Conservation (phyloP, 352 stramenopile species). For the Pythium rishiriense region DNA sequence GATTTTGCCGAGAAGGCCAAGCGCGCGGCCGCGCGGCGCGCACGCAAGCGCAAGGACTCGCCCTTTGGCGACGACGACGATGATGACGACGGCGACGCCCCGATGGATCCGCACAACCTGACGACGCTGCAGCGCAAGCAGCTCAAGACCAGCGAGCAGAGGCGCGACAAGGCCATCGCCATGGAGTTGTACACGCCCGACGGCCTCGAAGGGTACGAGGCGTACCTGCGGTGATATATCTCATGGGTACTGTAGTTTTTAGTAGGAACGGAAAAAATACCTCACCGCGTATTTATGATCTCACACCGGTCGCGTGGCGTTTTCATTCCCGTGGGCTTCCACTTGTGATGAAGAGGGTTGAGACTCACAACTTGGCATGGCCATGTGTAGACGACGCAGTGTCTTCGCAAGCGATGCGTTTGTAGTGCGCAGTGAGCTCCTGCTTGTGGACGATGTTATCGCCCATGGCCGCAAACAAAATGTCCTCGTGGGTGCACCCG, state of each 20-base stretch:
- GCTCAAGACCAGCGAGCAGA: conserved; percentile 41
- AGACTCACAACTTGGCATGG: conserved; percentile 12
- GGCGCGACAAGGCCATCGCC: conserved; percentile 41
- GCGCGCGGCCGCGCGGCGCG: conserved; percentile 43
- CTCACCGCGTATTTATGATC: conserved; percentile 26
- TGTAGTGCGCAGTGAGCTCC: conserved; percentile 41
- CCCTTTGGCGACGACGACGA: neutral
- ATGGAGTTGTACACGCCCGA: conserved; percentile 48
- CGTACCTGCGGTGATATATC: conserved; percentile 47
- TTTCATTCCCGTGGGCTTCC: neutral
- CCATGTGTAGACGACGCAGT: neutral
- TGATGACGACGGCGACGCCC: neutral
- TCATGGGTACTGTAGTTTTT: too few species aligned
- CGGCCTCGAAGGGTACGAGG: conserved; percentile 55
- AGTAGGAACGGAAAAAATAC: too few species aligned
- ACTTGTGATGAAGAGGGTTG: neutral
- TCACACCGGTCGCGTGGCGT: neutral
- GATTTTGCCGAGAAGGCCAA: conserved; percentile 36
- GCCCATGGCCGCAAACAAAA: conserved; percentile 73
- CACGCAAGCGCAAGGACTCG: conserved; percentile 48
- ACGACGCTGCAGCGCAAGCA: conserved; percentile 36
- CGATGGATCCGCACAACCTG: conserved; percentile 23
- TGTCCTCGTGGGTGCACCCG: conserved; percentile 63
- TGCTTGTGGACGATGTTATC: conserved; percentile 47
- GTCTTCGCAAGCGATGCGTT: conserved; percentile 33